Percentiles rank a stretch among this genome's conserved stretches.
These are phyloP conservation scores for Galeopsis tetrahit DNA, from an alignment of 257 asterid genomes.

Conservation along the genomic window DNA sequence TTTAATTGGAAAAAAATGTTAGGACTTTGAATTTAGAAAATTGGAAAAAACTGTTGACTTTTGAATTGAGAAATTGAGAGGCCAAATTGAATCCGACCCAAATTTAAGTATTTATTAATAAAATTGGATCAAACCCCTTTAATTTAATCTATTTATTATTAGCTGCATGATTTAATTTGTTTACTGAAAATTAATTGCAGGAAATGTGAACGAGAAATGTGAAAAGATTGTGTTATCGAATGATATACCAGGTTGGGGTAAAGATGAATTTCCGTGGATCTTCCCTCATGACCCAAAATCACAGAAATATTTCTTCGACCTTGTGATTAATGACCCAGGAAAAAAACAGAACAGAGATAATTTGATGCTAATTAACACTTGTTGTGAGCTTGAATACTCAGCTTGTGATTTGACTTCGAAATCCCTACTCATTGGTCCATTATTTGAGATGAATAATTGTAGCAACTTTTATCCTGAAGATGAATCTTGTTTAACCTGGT, in stretches of 20 bases:
- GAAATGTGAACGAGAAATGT: neutral
- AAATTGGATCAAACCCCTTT: too few relatives aligned
- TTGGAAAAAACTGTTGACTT: too few relatives aligned
- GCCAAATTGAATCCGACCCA: too few relatives aligned
- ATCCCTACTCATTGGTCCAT: too few relatives aligned
- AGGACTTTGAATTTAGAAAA: too few relatives aligned
- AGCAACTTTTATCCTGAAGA: conserved; percentile 46
- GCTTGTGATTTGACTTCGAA: too few relatives aligned
- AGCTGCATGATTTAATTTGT: neutral
- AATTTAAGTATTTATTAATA: too few relatives aligned
- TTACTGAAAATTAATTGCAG: conserved; percentile 20
- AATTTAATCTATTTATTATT: too few relatives aligned
- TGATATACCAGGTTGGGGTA: conserved; percentile 31
- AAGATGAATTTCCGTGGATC: conserved; percentile 32
- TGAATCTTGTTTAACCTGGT: conserved; percentile 43
- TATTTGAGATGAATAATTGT: neutral
- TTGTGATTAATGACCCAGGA: neutral
- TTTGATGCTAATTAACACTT: conserved; percentile 31
- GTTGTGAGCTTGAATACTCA: too few relatives aligned
- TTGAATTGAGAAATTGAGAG: too few relatives aligned
- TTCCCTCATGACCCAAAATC: neutral
- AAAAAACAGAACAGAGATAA: conserved; percentile 1
- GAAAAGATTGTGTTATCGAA: conserved; percentile 11
- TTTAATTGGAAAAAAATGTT: too few relatives aligned
- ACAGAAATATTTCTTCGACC: conserved; percentile 34